These are phyloP conservation scores for Coccomyxa subellipsoidea DNA, from an alignment of 163 green algal genomes.

Conservation along the genomic window DNA sequence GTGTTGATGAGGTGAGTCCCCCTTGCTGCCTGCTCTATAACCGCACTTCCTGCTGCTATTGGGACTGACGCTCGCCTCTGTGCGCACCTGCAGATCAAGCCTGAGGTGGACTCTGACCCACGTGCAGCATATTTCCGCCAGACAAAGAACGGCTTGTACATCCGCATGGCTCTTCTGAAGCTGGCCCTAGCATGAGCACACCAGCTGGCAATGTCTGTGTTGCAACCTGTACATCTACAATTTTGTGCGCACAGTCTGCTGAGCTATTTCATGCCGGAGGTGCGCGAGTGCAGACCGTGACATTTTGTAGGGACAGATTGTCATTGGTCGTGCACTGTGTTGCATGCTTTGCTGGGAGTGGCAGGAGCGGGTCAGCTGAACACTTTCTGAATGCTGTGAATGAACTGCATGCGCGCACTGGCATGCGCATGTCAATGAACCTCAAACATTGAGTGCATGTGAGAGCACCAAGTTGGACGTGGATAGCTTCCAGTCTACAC, in stretches of 20 bases:
- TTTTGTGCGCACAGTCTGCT: background rate
- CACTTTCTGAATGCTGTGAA: too few species aligned
- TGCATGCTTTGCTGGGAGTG: too few species aligned
- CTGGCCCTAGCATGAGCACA: conserved; percentile 30
- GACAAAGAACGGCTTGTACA: conserved; percentile 94
- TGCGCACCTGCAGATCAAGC: conserved; percentile 64
- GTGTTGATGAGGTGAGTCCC: conserved; percentile 89
- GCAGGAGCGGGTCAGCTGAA: too few species aligned
- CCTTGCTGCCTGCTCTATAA: background rate
- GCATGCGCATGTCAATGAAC: too few species aligned
- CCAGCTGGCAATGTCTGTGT: background rate
- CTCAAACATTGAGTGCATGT: too few species aligned
- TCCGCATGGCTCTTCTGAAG: conserved; percentile 95
- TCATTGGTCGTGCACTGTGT: too few species aligned
- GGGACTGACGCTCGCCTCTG: background rate
- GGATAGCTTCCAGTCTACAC: too few species aligned
- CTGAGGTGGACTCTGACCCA: conserved; percentile 90
- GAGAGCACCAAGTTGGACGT: too few species aligned
- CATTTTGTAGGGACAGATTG: too few species aligned
- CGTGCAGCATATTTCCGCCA: conserved; percentile 97
- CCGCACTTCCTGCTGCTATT: background rate
- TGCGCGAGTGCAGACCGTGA: too few species aligned
- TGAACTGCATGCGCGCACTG: too few species aligned
- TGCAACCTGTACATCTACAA: background rate
- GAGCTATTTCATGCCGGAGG: too few species aligned